Base-by-base conservation (phyloP, 805 yeast species). In the Vanderwaltozyma tropicalis region DNA sequence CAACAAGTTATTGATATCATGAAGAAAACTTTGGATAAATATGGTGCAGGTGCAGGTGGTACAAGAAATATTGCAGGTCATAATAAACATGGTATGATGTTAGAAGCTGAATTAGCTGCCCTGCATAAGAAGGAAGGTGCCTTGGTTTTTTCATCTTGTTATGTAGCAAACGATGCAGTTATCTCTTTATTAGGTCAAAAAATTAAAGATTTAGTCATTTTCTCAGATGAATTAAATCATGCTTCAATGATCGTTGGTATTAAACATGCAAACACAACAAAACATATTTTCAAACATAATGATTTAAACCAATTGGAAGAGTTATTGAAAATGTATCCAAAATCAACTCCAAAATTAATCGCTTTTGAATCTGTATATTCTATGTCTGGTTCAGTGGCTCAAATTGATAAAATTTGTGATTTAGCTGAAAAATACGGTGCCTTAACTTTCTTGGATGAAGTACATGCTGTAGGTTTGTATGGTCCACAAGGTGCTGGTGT, bases 401-500 rank as follows among this genome's bases (percentile, higher is more conserved):
- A 96, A 36, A 92, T 92, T 52, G 85, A 81, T 53, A 77, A 74
- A 44, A 87, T 92, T 48, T 89, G 96, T 61, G 95, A 88, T 50
- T 71, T 92, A 55, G 99, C 99, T 29, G 96, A 92, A 38, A 86
- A 92, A 64, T 92, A 92, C 59, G 97, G 97, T 44, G 97, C 97
- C 33, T 64, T 92, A 52, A 92, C 99, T 22, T 92, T 92, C 63
- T 69, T 92, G 60, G 99, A 92, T 61, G 99, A 92, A 64, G 99
- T 92, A 28, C 99, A 92, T 57, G 97, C 98, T 26, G 97, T 92
- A 33, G 99, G 99, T 39, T 74, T 92, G 80, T 92, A 92, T 59
- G 99, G 99, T 53, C 97, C 99, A 42, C 95, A 84, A 53, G 99
- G 99, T 57, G 98, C 96, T 25, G 99, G 99, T 66, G 97, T 92